A percentile compares a stretch with the other conserved stretches of the same genome.
These are phyloP conservation scores for Spergularia bocconei DNA, from an alignment of 148 eudicot species.

Conservation along the genomic window DNA sequence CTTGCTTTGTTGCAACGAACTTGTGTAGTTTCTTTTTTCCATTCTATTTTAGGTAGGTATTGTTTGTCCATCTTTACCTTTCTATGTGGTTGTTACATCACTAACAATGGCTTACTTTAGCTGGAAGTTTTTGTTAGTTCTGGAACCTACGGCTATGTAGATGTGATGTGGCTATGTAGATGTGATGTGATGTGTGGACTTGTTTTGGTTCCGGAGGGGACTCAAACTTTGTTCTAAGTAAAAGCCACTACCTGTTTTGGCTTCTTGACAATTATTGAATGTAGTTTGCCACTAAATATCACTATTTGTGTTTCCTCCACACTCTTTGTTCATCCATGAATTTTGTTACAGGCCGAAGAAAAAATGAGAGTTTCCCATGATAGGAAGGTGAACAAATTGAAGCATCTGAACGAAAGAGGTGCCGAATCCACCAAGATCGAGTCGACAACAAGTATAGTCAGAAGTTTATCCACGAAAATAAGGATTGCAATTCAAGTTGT, in stretches of 20 bases:
- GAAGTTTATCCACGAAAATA: conserved; percentile 81
- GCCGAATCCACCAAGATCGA: conserved; percentile 83
- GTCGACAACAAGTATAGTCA: conserved; percentile 51
- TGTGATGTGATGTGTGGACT: not conserved
- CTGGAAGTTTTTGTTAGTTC: too few species aligned
- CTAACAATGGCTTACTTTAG: not conserved
- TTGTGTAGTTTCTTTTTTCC: not conserved
- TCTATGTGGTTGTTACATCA: not conserved
- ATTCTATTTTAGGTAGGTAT: not conserved
- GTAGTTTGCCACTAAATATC: not conserved
- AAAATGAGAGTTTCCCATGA: conserved; percentile 87
- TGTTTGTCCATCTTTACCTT: not conserved
- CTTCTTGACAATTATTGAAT: not conserved
- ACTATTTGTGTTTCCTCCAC: not conserved
- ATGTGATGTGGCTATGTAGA: not conserved
- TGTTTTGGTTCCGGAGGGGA: not conserved
- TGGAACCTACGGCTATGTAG: not conserved
- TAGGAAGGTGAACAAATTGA: conserved; percentile 54
- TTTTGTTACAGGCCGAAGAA: conserved; percentile 67
- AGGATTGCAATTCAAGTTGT: conserved; percentile 90
- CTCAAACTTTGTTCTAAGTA: not conserved
- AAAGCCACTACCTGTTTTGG: not conserved
- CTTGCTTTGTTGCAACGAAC: conserved; percentile 10
- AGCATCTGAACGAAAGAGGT: conserved; percentile 69
- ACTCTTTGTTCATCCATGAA: not conserved